Base-by-base conservation (phyloP, 2,329 filamentous ascomycete genomes). In the Colletotrichum sp. region DNA sequence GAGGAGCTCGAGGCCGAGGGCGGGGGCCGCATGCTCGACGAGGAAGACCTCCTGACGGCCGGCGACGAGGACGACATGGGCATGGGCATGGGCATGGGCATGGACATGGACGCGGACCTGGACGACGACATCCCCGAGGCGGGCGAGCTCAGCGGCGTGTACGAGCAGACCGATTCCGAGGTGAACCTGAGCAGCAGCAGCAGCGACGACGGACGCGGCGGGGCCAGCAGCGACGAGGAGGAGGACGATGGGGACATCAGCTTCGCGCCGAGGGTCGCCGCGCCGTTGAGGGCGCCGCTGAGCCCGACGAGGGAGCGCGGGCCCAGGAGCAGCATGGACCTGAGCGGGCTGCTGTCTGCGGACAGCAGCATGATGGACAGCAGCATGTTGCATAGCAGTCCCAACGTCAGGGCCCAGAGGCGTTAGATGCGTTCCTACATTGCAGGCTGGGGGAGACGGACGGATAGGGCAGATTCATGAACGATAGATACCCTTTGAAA, bases 101-200 rank as follows among this genome's bases (percentile, higher is more conserved):
- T 91, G 86, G 89, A 89, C 80, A 93, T 93, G 90, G 92, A 90
- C 67, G 92, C 89, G n/a, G 90, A 95, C 81, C 87, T 95, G 55
- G 94, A 95, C 82, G 93, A 92, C 65, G 93, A 94, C 75, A 90
- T 95, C 44, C 93, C 93, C 25, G 92, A 94, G 76, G 92, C 89
- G 12, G 90, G 92, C 80, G 76, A 72, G 69, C 61, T 76, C 30
- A 87, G 86, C 80, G 91, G 88, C 30, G 90, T 91, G 79, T 95
- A 95, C 85, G 94, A 96, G 86, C 94, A 95, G 82, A 95, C 94
- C 11, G 94, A 95, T 84, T 94, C 93, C 3, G 94, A 95, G 78
- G 93, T 89, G 11, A 92, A 93, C 68, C 79, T 88, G 80, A 90
- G 88, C 77, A 86, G 86, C 77, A 86, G 86, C 77, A 86, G 86